Percentiles rank a stretch among this genome's conserved stretches.
These are phyloP conservation scores for Cutaneotrichosporon sp. DNA, from an alignment of 1,284 basidiomycete genomes.

Conservation along the genomic window DNA sequence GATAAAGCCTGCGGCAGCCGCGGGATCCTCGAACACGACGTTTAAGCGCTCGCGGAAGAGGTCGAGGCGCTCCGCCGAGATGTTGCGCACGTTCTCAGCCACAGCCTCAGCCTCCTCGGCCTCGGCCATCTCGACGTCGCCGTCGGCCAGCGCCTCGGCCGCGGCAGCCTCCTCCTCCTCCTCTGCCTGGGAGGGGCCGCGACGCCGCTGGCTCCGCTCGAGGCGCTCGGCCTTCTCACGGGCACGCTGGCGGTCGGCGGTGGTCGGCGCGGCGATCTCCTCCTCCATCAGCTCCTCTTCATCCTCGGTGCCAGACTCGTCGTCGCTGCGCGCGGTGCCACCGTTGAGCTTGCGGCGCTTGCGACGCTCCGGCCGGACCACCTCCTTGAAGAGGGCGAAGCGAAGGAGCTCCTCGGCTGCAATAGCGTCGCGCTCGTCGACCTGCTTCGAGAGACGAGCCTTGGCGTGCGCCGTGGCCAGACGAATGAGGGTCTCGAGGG, in stretches of 20 bases:
- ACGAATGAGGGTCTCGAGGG: slow-evolving; percentile 97
- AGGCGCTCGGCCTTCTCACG: slow-evolving; percentile 58
- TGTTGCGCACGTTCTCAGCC: background rate
- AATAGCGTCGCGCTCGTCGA: slow-evolving; percentile 83
- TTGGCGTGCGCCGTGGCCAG: slow-evolving; percentile 98
- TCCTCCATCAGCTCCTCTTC: slow-evolving; percentile 54
- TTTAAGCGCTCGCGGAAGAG: slow-evolving; percentile 76
- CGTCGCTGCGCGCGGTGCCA: slow-evolving; percentile 59
- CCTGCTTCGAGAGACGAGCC: slow-evolving; percentile 80
- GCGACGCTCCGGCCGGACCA: slow-evolving; percentile 71
- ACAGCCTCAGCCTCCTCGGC: slow-evolving; percentile 57
- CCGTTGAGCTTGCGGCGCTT: slow-evolving; percentile 77
- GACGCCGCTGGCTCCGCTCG: slow-evolving; percentile 23
- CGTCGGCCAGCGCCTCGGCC: slow-evolving; percentile 23
- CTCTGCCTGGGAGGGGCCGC: slow-evolving; percentile 15
- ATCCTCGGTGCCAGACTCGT: slow-evolving; percentile 58
- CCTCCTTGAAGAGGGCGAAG: slow-evolving; percentile 97
- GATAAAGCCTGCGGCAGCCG: slow-evolving; percentile 75
- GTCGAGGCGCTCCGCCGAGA: slow-evolving; percentile 57
- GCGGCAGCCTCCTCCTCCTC: slow-evolving; percentile 27
- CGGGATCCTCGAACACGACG: slow-evolving; percentile 65
- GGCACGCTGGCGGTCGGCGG: slow-evolving; percentile 45
- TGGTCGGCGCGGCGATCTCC: slow-evolving; percentile 30
- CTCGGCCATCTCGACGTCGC: slow-evolving; percentile 40
- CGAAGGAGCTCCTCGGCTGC: slow-evolving; percentile 94